These are phyloP conservation scores for Amanita brunnescens DNA, from an alignment of 768 basidiomycete species.

Conservation along the genomic window DNA sequence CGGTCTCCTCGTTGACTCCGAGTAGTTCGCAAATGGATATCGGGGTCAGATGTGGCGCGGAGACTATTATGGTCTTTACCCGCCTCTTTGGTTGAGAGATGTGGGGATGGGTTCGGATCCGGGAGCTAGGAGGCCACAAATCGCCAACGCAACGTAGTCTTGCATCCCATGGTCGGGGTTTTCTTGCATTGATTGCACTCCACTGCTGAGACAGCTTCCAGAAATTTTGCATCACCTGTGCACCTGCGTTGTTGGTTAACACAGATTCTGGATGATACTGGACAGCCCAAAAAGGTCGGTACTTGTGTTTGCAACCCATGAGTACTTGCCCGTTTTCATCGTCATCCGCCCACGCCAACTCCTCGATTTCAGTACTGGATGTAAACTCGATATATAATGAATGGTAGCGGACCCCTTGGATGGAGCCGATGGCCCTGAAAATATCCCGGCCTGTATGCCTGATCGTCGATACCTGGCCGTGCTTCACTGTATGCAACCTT, in stretches of 20 bases:
- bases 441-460: slow-evolving; percentile 50
- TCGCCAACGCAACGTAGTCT: slow-evolving; percentile 32
- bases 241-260: slow-evolving; percentile 58
- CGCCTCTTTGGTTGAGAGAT: slow-evolving; percentile 13
- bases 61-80: slow-evolving; percentile 29
- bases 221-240: slow-evolving; percentile 65
- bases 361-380: slow-evolving; percentile 42
- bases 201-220: slow-evolving; percentile 61
- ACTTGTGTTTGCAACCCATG: slow-evolving; percentile 63
- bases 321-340: slow-evolving; percentile 59
- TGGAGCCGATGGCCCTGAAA: slow-evolving; percentile 46
- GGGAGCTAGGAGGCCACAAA: slow-evolving; percentile 47
- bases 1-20: slow-evolving; percentile 46
- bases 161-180: slow-evolving; percentile 32
- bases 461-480: slow-evolving; percentile 65
- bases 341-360: slow-evolving; percentile 69
- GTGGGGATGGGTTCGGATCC: slow-evolving; percentile 18
- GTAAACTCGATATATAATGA: slow-evolving; percentile 58
- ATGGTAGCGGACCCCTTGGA: slow-evolving; percentile 70
- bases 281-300: slow-evolving; percentile 75
- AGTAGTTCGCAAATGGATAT: slow-evolving; percentile 51
- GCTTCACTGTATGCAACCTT: slow-evolving; percentile 62
- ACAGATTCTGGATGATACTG: slow-evolving; percentile 88
- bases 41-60: slow-evolving; percentile 33
- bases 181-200: slow-evolving; percentile 32